Evolutionary conservation across 495 filamentous ascomycete genomes (phyloP).

Genomic region (Xylaria nigripes): DNA sequence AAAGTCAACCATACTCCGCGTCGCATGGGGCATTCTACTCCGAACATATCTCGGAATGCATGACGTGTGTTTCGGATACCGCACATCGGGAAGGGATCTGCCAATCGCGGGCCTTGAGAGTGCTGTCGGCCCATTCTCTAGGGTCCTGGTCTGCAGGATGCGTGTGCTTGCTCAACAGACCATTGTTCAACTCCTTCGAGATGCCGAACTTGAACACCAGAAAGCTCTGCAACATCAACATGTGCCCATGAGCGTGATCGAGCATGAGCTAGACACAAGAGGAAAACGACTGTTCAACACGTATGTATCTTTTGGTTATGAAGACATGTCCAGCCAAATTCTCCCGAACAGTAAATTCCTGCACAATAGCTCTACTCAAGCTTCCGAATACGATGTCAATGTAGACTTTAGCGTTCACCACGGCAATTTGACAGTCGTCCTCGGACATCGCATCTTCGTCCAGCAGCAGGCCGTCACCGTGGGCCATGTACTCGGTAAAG

Average conservation of each 20-base stretch:
- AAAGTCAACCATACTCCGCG: slow-evolving; percentile 31
- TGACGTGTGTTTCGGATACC: slow-evolving; percentile 37
- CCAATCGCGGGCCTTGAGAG: slow-evolving; percentile 28
- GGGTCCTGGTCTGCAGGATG: slow-evolving; percentile 30
- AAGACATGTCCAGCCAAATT: slow-evolving; percentile 16
- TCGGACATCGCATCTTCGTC: slow-evolving; percentile 37
- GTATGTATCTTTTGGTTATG: slow-evolving; percentile 38
- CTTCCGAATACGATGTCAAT: slow-evolving; percentile 37
- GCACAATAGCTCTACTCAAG: slow-evolving; percentile 34
- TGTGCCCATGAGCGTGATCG: slow-evolving; percentile 34
- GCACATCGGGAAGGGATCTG: slow-evolving; percentile 34
- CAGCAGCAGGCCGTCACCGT: slow-evolving; percentile 33
- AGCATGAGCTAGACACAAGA: slow-evolving; percentile 36
- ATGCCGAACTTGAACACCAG: slow-evolving; percentile 29
- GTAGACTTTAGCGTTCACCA: slow-evolving; percentile 31
- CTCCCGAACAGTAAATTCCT: slow-evolving; percentile 17
- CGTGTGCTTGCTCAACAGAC: slow-evolving; percentile 25
- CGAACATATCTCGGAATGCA: slow-evolving; percentile 35
- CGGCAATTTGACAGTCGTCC: slow-evolving; percentile 32
- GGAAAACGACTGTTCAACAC: slow-evolving; percentile 40
- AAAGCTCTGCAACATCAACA: slow-evolving; percentile 33
- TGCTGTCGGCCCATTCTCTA: slow-evolving; percentile 38
- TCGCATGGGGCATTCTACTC: slow-evolving; percentile 40
- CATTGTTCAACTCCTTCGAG: slow-evolving; percentile 25
- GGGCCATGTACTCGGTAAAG: slow-evolving; percentile 35